These are phyloP conservation scores for Pythium plurisporium DNA, from an alignment of 352 stramenopile genomes.

Conservation along the genomic window DNA sequence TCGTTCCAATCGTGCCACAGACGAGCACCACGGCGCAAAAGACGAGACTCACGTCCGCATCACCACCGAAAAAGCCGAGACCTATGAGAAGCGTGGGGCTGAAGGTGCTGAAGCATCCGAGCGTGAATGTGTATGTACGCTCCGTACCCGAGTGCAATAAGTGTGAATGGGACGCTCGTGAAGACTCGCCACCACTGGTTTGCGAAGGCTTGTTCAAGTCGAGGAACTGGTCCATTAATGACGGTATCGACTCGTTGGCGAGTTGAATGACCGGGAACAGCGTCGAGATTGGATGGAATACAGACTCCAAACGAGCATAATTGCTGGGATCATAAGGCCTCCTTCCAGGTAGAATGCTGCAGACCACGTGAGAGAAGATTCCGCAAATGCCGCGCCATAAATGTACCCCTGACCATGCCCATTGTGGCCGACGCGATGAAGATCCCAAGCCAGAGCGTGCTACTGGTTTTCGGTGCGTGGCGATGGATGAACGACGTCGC, in stretches of 20 bases:
- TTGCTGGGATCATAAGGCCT: conserved; percentile 58
- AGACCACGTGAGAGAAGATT: conserved; percentile 60
- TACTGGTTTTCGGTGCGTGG: conserved; percentile 56
- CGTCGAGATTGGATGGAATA: conserved; percentile 42
- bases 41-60: conserved; percentile 78
- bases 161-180: conserved; percentile 43
- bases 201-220: background rate
- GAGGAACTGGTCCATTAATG: conserved; percentile 28
- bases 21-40: conserved; percentile 81
- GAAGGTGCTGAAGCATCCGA: conserved; percentile 83
- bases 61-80: conserved; percentile 74
- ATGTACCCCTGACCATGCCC: conserved; percentile 45
- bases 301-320: conserved; percentile 59
- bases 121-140: conserved; percentile 86
- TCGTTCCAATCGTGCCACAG: conserved; percentile 83
- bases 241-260: background rate
- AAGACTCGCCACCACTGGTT: background rate
- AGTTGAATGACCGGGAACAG: conserved; percentile 29
- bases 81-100: conserved; percentile 85
- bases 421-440: conserved; percentile 90
- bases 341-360: conserved; percentile 85
- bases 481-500: conserved; percentile 92
- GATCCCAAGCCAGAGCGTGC: conserved; percentile 88
- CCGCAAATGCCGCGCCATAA: conserved; percentile 74
- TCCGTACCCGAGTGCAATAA: conserved; percentile 78